A percentile compares a stretch with the other conserved stretches of the same genome.
These are phyloP conservation scores for Trichophyton schoenleinii DNA, from an alignment of 2,329 filamentous ascomycete species.

Conservation along the genomic window DNA sequence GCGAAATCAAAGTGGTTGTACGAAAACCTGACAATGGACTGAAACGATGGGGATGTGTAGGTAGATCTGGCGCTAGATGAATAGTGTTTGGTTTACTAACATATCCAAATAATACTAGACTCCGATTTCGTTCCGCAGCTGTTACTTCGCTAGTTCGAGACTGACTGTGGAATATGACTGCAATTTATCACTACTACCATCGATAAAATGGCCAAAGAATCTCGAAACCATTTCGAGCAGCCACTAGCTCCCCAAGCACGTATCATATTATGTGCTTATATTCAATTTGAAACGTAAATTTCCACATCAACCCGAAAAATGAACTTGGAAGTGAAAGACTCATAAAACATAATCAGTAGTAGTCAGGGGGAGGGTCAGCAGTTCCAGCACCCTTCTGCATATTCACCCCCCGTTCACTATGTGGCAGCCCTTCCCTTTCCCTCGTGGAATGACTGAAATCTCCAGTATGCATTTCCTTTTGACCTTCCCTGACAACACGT, in stretches of 20 bases:
- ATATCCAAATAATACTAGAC: not conserved
- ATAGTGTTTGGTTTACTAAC: not conserved
- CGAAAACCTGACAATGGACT: not conserved
- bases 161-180: too few species aligned
- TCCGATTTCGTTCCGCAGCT: too few species aligned
- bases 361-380: not conserved
- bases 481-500: constrained; percentile 25
- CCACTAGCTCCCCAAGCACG: too few species aligned
- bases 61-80: not conserved
- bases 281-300: not conserved
- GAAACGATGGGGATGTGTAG: constrained; percentile 2
- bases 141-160: too few species aligned
- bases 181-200: too few species aligned
- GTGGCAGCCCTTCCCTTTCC: constrained; percentile 18
- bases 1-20: not conserved
- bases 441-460: constrained; percentile 24
- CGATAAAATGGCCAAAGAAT: too few species aligned
- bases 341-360: not conserved
- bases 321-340: not conserved
- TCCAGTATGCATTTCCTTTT: constrained; percentile 23
- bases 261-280: not conserved
- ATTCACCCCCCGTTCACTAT: not conserved
- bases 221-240: too few species aligned
- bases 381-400: not conserved
- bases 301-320: not conserved